Conservation (phyloP, 176 grass and related monocot genomes). For the Hsuehochloa calcarea region DNA sequence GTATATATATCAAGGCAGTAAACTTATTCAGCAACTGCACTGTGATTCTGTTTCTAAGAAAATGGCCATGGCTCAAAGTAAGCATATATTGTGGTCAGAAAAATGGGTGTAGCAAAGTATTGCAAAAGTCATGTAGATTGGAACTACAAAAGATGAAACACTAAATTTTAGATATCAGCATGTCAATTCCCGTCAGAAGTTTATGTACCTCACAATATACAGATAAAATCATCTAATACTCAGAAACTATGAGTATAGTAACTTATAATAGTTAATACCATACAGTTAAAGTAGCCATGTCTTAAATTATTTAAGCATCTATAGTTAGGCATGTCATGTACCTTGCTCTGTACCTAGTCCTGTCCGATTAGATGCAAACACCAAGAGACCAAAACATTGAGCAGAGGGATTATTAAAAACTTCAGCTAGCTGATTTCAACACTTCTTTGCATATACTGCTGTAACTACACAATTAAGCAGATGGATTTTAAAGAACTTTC, state of each 20-base stretch:
- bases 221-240: neutral
- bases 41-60: conserved; percentile 6
- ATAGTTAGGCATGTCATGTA: neutral
- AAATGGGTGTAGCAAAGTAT: neutral
- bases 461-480: neutral
- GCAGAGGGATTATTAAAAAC: neutral
- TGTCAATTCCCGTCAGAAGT: neutral
- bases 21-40: neutral
- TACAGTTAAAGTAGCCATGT: neutral
- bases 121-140: neutral
- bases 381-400: neutral
- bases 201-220: neutral
- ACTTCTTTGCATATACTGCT: neutral
- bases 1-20: neutral
- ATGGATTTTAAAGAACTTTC: neutral
- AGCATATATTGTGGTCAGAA: neutral
- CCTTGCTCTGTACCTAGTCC: neutral
- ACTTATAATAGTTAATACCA: neutral
- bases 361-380: neutral
- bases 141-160: neutral
- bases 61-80: neutral
- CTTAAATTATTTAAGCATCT: neutral
- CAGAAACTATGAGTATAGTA: neutral
- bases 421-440: neutral
- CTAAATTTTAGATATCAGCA: neutral